Evolutionary conservation across 2,329 filamentous ascomycete species (phyloP).

Genomic region (Furcasterigmium sp.): DNA sequence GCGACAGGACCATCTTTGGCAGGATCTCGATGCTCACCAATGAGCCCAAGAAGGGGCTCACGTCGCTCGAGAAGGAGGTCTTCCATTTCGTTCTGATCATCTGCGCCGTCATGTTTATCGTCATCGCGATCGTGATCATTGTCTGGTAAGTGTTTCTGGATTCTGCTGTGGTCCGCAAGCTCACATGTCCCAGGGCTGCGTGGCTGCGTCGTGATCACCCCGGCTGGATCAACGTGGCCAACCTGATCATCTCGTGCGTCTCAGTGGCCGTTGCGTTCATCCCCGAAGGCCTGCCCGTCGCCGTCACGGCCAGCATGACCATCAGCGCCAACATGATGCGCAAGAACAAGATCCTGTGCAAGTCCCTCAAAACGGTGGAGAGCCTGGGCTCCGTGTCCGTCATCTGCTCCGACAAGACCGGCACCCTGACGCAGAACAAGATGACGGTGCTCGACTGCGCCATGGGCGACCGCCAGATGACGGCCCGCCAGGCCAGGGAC

Average conservation of each 20-base stretch:
- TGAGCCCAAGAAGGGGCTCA: slow-evolving; percentile 61
- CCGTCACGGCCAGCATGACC: slow-evolving; percentile 64
- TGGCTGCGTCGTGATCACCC: slow-evolving; percentile 66
- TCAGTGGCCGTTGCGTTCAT: slow-evolving; percentile 71
- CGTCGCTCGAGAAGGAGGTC: slow-evolving; percentile 67
- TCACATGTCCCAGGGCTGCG: slow-evolving; percentile 43
- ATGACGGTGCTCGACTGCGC: slow-evolving; percentile 69
- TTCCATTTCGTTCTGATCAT: slow-evolving; percentile 68
- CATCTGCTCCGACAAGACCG: slow-evolving; percentile 74
- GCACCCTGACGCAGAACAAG: slow-evolving; percentile 64
- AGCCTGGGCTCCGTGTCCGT: slow-evolving; percentile 68
- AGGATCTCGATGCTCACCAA: slow-evolving; percentile 69
- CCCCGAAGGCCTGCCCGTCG: slow-evolving; percentile 67
- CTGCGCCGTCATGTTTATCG: slow-evolving; percentile 58
- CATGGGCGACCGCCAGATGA: slow-evolving; percentile 45
- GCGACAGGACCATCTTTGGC: slow-evolving; percentile 70
- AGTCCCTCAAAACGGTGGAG: slow-evolving; percentile 73
- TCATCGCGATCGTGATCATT: slow-evolving; percentile 59
- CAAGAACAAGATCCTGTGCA: slow-evolving; percentile 73
- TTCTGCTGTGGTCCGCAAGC: background rate
- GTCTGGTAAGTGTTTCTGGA: slow-evolving; percentile 53
- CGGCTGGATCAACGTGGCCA: slow-evolving; percentile 66
- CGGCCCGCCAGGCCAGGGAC: slow-evolving; percentile 45
- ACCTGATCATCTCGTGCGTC: slow-evolving; percentile 68
- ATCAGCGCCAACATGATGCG: slow-evolving; percentile 74